Conservation (phyloP, 192 early-diverging fungal species). For the Umbelopsis ramanniana region DNA sequence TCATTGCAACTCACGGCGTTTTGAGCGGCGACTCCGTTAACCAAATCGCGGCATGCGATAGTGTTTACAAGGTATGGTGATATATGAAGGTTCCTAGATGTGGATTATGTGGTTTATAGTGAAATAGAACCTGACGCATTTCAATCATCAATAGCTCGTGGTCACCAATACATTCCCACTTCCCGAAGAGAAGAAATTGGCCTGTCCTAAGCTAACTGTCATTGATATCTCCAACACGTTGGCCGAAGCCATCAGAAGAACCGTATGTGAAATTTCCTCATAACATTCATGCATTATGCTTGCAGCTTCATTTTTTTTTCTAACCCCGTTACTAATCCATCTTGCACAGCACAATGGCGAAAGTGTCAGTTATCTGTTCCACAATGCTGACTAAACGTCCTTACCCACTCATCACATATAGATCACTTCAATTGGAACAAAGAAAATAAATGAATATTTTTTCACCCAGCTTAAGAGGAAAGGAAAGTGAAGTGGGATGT, state of each 20-base stretch:
- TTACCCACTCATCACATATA: background rate
- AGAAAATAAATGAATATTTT: background rate
- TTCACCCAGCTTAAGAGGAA: background rate
- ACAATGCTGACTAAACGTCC: constrained; percentile 33
- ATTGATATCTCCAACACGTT: constrained; percentile 92
- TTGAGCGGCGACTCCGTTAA: constrained; percentile 85
- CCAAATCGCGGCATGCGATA: constrained; percentile 71
- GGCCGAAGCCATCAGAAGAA: constrained; percentile 89
- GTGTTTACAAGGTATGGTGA: constrained; percentile 37
- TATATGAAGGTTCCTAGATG: background rate
- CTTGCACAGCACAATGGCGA: constrained; percentile 42
- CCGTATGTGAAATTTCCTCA: constrained; percentile 24
- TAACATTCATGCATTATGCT: background rate
- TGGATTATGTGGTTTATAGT: too few species aligned
- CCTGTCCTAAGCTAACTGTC: constrained; percentile 76
- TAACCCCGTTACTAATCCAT: constrained; percentile 2
- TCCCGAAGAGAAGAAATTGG: constrained; percentile 66
- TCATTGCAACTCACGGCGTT: constrained; percentile 95
- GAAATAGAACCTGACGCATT: background rate
- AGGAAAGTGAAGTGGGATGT: too few species aligned
- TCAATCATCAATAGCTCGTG: constrained; percentile 51
- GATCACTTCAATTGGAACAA: background rate
- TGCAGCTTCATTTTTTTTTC: constrained; percentile 1
- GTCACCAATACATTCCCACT: constrained; percentile 94
- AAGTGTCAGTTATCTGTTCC: constrained; percentile 41